Evolutionary conservation across 2,329 filamentous ascomycete species (phyloP), one percentile per base, ranked within the genome.

Genomic region (Chaetomium olivaceum): DNA sequence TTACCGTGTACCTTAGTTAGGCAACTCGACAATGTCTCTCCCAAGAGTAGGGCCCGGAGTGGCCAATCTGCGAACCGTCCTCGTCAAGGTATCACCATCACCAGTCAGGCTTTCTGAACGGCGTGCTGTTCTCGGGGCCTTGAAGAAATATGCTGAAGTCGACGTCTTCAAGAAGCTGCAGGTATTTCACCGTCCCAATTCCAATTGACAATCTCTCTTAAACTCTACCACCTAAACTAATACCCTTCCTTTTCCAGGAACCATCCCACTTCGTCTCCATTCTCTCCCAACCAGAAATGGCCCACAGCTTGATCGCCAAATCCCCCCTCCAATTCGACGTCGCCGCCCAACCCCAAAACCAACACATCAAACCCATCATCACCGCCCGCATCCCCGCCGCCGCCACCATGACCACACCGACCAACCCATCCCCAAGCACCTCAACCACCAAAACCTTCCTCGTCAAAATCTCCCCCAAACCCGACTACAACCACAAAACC

Each of bases 71-170:
- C 70, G 76, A 14, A 73, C 76, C 16, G 50, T 87, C 36, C 82
- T 82, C 65, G 71, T 87, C 67, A 79, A 78, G 46, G 84, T 86
- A 23, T 73, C 76, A n/a, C 85, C 85, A 16, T 71, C 80, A 14
- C 85, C 85, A 12, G 71, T 76, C n/a, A 82, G 69, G 56, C 81
- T 87, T 69, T 78, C 80, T 33, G 84, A 87, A 74, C 82, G 85
- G 7, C 82, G 84, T 27, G 83, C 84, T 8, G 78, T 87, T 23
- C 76, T 87, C 39, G 80, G 81, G 52, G 78, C 81, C 31, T 76
- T 87, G 25, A 80, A 85, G 74, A 77, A 78, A 62, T 77, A 82
- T 69, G 82, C 81, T 63, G 74, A 77, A 2, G 78, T 87, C 54
- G 82, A 87, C 50, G 76, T 82, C 43, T 87, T 87, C 73, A 83